Evolutionary conservation across 2,329 filamentous ascomycete genomes (phyloP).

Genomic region (Pseudogymnoascus sp.): DNA sequence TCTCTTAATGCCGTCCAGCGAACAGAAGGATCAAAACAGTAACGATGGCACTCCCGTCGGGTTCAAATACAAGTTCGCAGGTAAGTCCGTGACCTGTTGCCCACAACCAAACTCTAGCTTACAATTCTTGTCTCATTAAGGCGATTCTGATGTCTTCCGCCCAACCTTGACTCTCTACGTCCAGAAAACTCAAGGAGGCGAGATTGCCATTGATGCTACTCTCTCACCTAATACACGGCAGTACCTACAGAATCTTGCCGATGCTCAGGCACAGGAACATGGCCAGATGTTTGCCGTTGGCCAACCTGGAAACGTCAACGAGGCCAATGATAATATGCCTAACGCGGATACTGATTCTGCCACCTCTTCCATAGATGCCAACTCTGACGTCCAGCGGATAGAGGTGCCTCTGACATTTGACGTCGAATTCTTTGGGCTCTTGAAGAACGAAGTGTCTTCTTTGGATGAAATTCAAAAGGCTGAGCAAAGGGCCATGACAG

Average conservation of each 20-base stretch:
- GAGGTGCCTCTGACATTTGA: slow-evolving; percentile 72
- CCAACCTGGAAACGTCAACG: neutral
- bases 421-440: slow-evolving; percentile 67
- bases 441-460: slow-evolving; percentile 61
- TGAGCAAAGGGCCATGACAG: slow-evolving; percentile 55
- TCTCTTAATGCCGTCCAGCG: slow-evolving; percentile 41
- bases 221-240: slow-evolving; percentile 47
- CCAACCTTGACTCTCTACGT: slow-evolving; percentile 65
- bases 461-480: slow-evolving; percentile 55
- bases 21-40: slow-evolving; percentile 7
- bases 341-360: neutral
- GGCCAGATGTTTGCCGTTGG: neutral
- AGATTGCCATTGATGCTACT: slow-evolving; percentile 55
- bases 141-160: slow-evolving; percentile 41
- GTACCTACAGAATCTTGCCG: slow-evolving; percentile 44
- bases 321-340: neutral
- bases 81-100: slow-evolving; percentile 27
- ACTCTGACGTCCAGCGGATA: slow-evolving; percentile 37
- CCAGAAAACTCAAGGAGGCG: slow-evolving; percentile 50
- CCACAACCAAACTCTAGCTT: neutral
- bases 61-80: slow-evolving; percentile 48
- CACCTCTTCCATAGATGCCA: neutral
- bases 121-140: slow-evolving; percentile 18
- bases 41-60: slow-evolving; percentile 30
- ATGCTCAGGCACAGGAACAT: neutral